Evolutionary conservation across 139 green algal species (phyloP), one percentile per base, ranked within the genome.

Genomic region (Astrephomene gubernaculifera): DNA sequence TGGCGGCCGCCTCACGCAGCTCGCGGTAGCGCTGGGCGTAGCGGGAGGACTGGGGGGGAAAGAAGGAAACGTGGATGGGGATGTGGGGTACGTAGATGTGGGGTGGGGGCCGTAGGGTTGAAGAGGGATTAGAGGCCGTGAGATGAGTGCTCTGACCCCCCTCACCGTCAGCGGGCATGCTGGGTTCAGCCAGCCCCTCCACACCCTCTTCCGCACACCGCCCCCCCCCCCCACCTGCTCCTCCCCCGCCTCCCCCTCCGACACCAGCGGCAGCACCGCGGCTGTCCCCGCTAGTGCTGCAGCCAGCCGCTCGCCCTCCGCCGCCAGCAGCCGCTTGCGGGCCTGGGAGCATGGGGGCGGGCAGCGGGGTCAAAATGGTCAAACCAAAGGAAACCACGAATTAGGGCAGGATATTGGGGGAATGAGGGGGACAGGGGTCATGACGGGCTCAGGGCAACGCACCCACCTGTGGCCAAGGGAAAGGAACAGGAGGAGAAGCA

Each of bases 11-110:
- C 43, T 92, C 83, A 69, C 95, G 73, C 4, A 98, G 86, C 71
- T 98, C 94, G 27, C 74, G 53, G 57, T 95, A 90, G 25, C 90
- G 87, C 22, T 24, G 31, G 12, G 57, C 33, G 86, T 94, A 97
- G 44, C 89, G 86, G 49, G 84, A 71, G 41, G 74, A 75, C 87
- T 88, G 81, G 64, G 78, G 12, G 49, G 12, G 49, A 12, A 17
- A 12, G 49, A 25, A 17, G 12, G 49, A 25, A 17, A 25, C 12
- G 12, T 12, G 12, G 49, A 17, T 57, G 49, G 49, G 49, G 49
- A 17, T 57, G 49, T 12, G 49, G 49, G 49, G 49, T 12, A 17
- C 17, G 49, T 12, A 57, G 49, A 17, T 57, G 49, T 12, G 49
- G 49, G 49, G 17, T 17, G 49, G 49, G 49, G 12, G 49, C 12